Base-by-base conservation (phyloP, 2,329 filamentous ascomycete genomes). In the Fusarium camptoceras region DNA sequence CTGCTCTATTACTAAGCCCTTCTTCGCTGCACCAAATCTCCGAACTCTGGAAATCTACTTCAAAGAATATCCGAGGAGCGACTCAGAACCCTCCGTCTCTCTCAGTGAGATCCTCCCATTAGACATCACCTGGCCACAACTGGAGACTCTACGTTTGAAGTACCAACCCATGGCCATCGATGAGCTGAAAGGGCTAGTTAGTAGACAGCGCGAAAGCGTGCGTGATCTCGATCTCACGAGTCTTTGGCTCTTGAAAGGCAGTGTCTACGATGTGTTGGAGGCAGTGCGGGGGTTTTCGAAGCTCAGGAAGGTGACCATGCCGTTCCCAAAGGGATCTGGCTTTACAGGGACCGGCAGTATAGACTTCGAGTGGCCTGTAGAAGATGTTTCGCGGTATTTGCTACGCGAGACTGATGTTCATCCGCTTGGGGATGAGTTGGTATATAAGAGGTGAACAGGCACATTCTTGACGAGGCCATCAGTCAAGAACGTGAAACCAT, bases 211-310 rank as follows among this genome's bases (percentile, higher is more conserved):
- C 0, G 16, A 3, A 20, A 25, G 24, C 10, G 24, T 61, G 15
- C 44, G 28, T 16, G 12, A 22, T 20, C 4, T 50, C 11, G 16
- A 25, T 9, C 14, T 61, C 20, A 16, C 5, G 6, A 16, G 3
- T 12, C 14, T 15, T 1, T 57, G 59, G 59, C n/a, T 57, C 16
- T 20, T 61, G n/a, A 28, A 44, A 18, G 59, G 59, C 7, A 58
- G 28, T 8, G 12, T 47, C 2, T 39, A 22, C 18, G 44, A 61
- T 7, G 24, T 18, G 8, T 18, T 61, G 34, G 24, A 30, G 4
- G 31, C n/a, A 2, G 20, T 46, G 39, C 59, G 44, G 6, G 28
- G 59, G 6, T 58, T 61, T 24, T 14, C 49, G 12, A 41, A 11
- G 5, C 18, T 61, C 9, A 8, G 39, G n/a, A 4, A 27, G 3